These are phyloP conservation scores for Aurantiochytrium sp. DNA, from an alignment of 108 stramenopile species.

Conservation along the genomic window DNA sequence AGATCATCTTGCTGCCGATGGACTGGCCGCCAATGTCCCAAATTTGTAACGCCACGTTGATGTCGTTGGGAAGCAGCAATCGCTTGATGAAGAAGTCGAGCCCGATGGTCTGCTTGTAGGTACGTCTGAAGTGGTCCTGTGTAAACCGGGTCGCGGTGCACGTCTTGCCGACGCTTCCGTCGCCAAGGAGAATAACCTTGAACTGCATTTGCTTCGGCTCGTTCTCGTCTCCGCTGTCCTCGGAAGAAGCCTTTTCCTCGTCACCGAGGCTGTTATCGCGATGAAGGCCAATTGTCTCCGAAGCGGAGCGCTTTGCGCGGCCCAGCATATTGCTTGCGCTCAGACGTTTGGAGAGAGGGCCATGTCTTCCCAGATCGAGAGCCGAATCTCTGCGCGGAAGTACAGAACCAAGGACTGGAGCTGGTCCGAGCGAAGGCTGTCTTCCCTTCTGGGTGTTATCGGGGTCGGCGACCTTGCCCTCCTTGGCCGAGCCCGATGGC, in stretches of 20 bases:
- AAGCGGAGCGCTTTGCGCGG: background rate
- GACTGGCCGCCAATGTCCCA: conserved; percentile 69
- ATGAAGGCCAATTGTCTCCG: background rate
- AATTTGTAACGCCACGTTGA: conserved; percentile 55
- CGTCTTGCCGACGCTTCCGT: conserved; percentile 66
- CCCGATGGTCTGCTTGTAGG: conserved; percentile 66
- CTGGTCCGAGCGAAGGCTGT: background rate
- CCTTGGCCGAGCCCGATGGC: too few species aligned
- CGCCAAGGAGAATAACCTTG: conserved; percentile 61
- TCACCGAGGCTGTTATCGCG: background rate
- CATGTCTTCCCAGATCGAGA: background rate
- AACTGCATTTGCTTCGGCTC: conserved; percentile 52
- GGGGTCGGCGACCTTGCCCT: too few species aligned
- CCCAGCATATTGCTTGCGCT: background rate
- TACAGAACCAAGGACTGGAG: background rate
- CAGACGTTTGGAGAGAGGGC: background rate
- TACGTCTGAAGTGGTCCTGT: conserved; percentile 45
- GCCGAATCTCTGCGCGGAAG: background rate
- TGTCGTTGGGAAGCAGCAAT: conserved; percentile 49
- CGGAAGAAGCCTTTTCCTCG: background rate
- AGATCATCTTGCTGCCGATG: conserved; percentile 61
- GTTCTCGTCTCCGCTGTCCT: conserved; percentile 39
- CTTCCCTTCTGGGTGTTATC: too few species aligned
- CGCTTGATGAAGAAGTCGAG: conserved; percentile 66
- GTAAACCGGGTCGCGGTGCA: conserved; percentile 55